phyloP scores from a whole-genome alignment of 441 rosid genomes.

The Adansonia rubrostipa region DNA sequence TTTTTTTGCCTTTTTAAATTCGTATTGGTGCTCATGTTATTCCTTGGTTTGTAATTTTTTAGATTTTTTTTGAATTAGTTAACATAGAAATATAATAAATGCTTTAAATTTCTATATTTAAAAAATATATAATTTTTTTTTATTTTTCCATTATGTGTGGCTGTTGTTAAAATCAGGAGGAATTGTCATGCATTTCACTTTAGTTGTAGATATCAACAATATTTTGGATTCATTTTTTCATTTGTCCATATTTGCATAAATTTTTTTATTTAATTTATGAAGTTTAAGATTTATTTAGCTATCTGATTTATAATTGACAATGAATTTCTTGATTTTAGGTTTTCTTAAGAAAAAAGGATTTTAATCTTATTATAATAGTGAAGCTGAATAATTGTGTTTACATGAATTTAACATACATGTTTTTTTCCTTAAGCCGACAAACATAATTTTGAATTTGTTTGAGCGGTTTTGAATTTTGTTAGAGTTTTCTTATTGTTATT shows the following conservation, averaged over 20 bases:
- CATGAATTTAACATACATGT: no score
- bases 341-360: no score
- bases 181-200: not conserved
- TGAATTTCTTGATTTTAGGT: not conserved
- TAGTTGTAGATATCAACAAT: not conserved
- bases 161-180: constrained; percentile 4
- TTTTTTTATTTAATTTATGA: not conserved
- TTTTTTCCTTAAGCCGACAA: no score
- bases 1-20: not conserved
- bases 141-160: not conserved
- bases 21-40: not conserved
- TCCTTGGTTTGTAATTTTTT: constrained; percentile 4
- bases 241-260: not conserved
- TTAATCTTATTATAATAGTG: no score
- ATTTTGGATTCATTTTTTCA: not conserved
- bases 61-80: not conserved
- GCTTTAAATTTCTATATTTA: not conserved
- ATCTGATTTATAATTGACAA: not conserved
- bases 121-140: not conserved
- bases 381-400: no score
- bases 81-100: not conserved
- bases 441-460: not conserved
- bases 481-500: not conserved
- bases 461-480: not conserved
- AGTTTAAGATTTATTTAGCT: not conserved